A percentile compares a stretch with the other conserved stretches of the same genome.
phyloP scores from a whole-genome alignment of 1,284 basidiomycete genomes.

The Lignosus rhinocerotis region DNA sequence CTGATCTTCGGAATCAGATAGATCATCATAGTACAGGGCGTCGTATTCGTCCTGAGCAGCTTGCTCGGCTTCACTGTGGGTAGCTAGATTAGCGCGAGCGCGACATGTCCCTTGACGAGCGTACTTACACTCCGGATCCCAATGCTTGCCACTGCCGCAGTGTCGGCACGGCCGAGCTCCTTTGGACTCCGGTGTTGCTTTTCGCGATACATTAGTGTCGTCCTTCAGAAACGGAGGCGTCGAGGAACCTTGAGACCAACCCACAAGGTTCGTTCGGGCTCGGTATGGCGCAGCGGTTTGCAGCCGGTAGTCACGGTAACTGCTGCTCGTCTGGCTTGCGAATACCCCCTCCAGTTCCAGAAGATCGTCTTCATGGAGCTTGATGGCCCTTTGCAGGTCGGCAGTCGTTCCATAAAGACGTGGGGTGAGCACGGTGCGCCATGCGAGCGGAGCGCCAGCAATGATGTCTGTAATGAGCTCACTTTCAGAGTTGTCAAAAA shows the following conservation, averaged over 20 bases:
- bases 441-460: background rate
- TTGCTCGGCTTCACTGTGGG: constrained; percentile 11
- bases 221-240: constrained; percentile 30
- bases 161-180: constrained; percentile 33
- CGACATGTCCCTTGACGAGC: constrained; percentile 10
- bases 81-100: background rate
- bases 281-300: background rate
- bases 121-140: constrained; percentile 36
- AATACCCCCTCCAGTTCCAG: background rate
- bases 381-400: background rate
- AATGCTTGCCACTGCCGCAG: constrained; percentile 39
- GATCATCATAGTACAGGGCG: background rate
- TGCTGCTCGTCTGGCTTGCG: background rate
- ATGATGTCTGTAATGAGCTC: constrained; percentile 1
- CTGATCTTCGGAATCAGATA: background rate
- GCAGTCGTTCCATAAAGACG: background rate
- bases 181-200: constrained; percentile 31
- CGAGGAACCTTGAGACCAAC: background rate
- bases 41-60: constrained; percentile 17
- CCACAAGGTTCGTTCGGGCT: background rate
- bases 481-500: background rate
- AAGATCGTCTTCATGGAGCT: background rate
- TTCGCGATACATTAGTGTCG: constrained; percentile 27
- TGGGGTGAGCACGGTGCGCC: background rate
- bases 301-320: background rate